Conservation (phyloP, 192 early-diverging fungal species). For the Phlyctochytrium arcticum region DNA sequence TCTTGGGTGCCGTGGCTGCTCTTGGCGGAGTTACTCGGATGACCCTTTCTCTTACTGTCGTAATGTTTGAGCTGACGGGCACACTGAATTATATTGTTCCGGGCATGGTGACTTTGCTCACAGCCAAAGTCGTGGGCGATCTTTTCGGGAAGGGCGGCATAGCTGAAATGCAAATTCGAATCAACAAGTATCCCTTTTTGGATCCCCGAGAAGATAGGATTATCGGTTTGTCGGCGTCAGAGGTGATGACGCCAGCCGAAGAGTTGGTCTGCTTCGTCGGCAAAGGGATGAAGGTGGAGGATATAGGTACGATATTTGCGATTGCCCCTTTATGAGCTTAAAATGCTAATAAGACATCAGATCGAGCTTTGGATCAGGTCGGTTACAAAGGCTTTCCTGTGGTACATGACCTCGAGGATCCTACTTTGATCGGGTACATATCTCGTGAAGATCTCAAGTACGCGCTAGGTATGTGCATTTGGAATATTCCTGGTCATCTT, state of each 20-base stretch:
- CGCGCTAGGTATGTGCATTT: conserved; percentile 38
- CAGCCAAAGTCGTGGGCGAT: conserved; percentile 57
- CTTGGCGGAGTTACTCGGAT: conserved; percentile 88
- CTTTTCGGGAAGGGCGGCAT: conserved; percentile 44
- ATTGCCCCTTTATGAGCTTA: conserved; percentile 60
- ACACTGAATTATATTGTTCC: conserved; percentile 93
- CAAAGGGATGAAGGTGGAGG: conserved; percentile 34
- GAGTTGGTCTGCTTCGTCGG: conserved; percentile 33
- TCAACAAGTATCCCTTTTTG: conserved; percentile 46
- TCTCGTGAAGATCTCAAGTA: conserved; percentile 69
- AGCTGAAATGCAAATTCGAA: conserved; percentile 23
- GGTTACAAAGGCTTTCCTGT: conserved; percentile 72
- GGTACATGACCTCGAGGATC: conserved; percentile 51
- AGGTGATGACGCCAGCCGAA: conserved; percentile 71
- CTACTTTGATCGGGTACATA: conserved; percentile 69
- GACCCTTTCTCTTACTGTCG: conserved; percentile 70
- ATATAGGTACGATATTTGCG: conserved; percentile 51
- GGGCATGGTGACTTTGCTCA: conserved; percentile 55
- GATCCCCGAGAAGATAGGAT: conserved; percentile 40
- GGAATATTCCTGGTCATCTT: not conserved
- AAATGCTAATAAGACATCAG: conserved; percentile 42
- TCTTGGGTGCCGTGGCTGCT: conserved; percentile 89
- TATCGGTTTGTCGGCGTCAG: conserved; percentile 72
- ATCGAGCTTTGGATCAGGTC: conserved; percentile 43
- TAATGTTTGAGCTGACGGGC: conserved; percentile 99